Evolutionary conservation across 805 yeast genomes (phyloP).

Genomic region (Wickerhamiella dianesei): DNA sequence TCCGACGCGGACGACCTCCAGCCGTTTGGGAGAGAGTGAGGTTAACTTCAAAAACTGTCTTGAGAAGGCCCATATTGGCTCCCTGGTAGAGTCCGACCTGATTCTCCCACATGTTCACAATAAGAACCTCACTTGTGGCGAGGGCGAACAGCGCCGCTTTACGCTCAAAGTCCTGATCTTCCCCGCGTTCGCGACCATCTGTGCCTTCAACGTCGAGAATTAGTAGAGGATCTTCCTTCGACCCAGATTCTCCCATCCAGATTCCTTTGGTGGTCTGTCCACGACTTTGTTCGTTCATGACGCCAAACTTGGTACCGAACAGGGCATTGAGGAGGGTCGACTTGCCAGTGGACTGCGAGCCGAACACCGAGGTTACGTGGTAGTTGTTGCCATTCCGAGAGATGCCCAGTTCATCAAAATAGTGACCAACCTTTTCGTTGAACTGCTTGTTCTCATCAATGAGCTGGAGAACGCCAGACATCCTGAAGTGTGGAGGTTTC

Average conservation of each 20-base stretch:
- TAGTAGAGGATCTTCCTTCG: slow-evolving; percentile 10
- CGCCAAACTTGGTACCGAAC: slow-evolving; percentile 79
- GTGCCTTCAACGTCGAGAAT: slow-evolving; percentile 98
- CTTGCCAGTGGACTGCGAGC: slow-evolving; percentile 94
- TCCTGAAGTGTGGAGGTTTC: background rate
- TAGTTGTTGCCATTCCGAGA: slow-evolving; percentile 47
- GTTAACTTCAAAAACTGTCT: slow-evolving; percentile 94
- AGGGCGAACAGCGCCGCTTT: slow-evolving; percentile 92
- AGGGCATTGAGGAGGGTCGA: slow-evolving; percentile 77
- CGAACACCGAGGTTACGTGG: slow-evolving; percentile 90
- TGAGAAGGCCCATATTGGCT: slow-evolving; percentile 88
- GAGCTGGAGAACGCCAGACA: slow-evolving; percentile 30
- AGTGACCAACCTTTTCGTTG: slow-evolving; percentile 27
- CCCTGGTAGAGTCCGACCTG: slow-evolving; percentile 97
- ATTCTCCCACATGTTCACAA: slow-evolving; percentile 91
- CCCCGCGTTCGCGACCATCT: slow-evolving; percentile 95
- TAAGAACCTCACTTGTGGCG: slow-evolving; percentile 78
- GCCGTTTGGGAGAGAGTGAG: slow-evolving; percentile 60
- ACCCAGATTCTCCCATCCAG: slow-evolving; percentile 50
- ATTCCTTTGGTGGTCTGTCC: slow-evolving; percentile 86
- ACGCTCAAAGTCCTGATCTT: slow-evolving; percentile 95
- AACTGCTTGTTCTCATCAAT: slow-evolving; percentile 49
- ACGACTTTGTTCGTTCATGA: slow-evolving; percentile 76
- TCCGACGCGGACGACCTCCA: slow-evolving; percentile 33
- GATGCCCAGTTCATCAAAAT: slow-evolving; percentile 19